These are phyloP conservation scores for Echites panduratus DNA, from an alignment of 257 asterid species.

Conservation along the genomic window DNA sequence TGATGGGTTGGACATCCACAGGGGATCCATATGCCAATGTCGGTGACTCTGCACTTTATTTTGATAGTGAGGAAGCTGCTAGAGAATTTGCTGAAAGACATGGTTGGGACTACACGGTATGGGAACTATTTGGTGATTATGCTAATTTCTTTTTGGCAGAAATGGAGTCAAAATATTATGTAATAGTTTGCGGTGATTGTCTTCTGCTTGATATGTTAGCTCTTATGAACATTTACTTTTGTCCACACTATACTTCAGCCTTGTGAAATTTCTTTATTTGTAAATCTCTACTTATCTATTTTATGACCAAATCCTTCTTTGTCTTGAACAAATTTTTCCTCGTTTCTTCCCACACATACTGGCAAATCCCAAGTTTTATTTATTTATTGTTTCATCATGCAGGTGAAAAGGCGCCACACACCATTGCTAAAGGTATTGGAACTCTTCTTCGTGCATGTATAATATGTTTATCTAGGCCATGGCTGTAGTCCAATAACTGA, in stretches of 20 bases:
- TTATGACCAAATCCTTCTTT: background rate
- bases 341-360: background rate
- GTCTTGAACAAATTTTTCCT: background rate
- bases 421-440: constrained; percentile 76
- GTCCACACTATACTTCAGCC: background rate
- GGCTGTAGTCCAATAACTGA: background rate
- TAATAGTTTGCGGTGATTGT: background rate
- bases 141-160: background rate
- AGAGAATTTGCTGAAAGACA: constrained; percentile 70
- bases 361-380: background rate
- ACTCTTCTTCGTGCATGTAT: constrained; percentile 13
- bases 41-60: constrained; percentile 76
- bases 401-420: constrained; percentile 78
- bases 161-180: background rate
- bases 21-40: constrained; percentile 98
- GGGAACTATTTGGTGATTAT: background rate
- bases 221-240: background rate
- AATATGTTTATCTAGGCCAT: constrained; percentile 6
- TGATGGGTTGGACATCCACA: constrained; percentile 99
- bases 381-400: constrained; percentile 24
- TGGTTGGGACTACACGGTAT: constrained; percentile 91
- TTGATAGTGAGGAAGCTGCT: constrained; percentile 91
- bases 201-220: background rate
- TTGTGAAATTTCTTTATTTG: background rate
- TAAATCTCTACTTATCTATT: background rate